phyloP scores from a whole-genome alignment of 192 early-diverging fungal species.

The Podila epigama region DNA sequence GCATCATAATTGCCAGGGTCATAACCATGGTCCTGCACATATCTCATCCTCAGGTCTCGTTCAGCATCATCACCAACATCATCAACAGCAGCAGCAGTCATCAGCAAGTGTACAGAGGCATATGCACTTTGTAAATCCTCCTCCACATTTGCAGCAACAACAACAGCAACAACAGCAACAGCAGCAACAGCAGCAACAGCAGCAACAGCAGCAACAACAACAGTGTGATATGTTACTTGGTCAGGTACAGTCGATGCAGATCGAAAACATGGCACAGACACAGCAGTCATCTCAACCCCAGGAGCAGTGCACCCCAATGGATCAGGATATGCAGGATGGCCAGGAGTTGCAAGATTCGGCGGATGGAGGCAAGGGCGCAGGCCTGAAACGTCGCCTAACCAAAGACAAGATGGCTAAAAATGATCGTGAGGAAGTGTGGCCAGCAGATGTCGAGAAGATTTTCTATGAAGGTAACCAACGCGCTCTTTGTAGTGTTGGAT shows the following conservation, averaged over 20 bases:
- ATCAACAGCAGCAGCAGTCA: not conserved
- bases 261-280: no score
- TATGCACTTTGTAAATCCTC: not conserved
- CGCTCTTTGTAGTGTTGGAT: no score
- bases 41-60: no score
- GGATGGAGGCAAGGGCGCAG: not conserved
- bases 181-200: not conserved
- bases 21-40: no score
- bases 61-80: conserved; percentile 3
- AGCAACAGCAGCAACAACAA: conserved; percentile 8
- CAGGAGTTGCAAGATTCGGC: not conserved
- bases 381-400: conserved; percentile 21
- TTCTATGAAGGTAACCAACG: conserved; percentile 64
- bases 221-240: not conserved
- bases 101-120: not conserved
- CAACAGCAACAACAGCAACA: conserved; percentile 8
- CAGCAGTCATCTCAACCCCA: not conserved
- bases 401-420: conserved; percentile 37
- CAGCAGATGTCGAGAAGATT: conserved; percentile 66
- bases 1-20: not conserved
- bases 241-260: not conserved
- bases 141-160: not conserved
- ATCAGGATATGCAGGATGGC: not conserved
- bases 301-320: not conserved
- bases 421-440: conserved; percentile 55